Evolutionary conservation across 2,329 filamentous ascomycete species (phyloP).

Genomic region (Penicillium verrucosum): DNA sequence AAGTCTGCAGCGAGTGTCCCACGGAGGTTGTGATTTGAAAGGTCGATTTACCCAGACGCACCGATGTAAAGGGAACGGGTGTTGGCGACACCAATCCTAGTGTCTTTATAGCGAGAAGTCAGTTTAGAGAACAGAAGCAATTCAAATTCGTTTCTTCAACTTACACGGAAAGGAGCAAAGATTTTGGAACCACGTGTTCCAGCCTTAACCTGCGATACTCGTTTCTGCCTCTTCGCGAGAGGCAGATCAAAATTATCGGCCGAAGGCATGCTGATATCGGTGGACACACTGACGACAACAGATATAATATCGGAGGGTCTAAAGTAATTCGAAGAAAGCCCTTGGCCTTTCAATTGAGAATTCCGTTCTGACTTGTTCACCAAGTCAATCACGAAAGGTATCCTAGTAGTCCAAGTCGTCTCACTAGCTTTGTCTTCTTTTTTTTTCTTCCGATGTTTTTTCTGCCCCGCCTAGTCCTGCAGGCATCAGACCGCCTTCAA

Average conservation of each 20-base stretch:
- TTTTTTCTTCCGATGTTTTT: constrained; percentile 10
- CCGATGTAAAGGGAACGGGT: constrained; percentile 79
- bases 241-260: constrained; percentile 58
- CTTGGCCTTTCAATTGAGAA: not conserved
- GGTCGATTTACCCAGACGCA: constrained; percentile 86
- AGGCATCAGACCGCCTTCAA: constrained; percentile 1
- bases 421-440: constrained; percentile 3
- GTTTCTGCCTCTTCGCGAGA: constrained; percentile 73
- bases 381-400: not conserved
- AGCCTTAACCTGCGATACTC: constrained; percentile 42
- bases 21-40: constrained; percentile 97
- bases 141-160: constrained; percentile 30
- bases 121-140: constrained; percentile 8
- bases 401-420: not conserved
- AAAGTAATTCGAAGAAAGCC: not conserved
- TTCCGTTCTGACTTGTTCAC: not conserved
- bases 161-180: constrained; percentile 88
- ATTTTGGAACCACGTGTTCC: constrained; percentile 64
- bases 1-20: constrained; percentile 86
- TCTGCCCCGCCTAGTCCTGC: constrained; percentile 9
- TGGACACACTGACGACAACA: not conserved
- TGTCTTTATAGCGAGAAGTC: constrained; percentile 57
- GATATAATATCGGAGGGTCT: not conserved
- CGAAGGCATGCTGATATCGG: constrained; percentile 42
- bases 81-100: constrained; percentile 92